Percentiles rank a stretch among this genome's conserved stretches.
Evolutionary conservation across 2,329 filamentous ascomycete genomes (phyloP).

Genomic region (Ceratocystis colombiana): DNA sequence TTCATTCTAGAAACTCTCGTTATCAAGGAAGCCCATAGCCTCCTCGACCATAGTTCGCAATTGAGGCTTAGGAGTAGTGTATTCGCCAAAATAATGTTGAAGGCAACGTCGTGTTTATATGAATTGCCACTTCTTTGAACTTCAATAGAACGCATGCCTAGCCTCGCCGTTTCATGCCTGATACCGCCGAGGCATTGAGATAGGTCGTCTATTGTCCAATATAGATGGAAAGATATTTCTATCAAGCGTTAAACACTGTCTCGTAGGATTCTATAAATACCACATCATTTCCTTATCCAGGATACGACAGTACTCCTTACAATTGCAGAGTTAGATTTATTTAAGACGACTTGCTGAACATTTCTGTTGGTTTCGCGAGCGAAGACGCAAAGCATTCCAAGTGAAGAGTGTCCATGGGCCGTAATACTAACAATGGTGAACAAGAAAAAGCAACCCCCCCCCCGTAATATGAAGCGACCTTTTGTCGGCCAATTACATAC

Average conservation of each 20-base stretch:
- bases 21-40: slow-evolving; percentile 18
- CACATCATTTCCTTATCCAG: slow-evolving; percentile 23
- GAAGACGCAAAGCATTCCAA: slow-evolving; percentile 25
- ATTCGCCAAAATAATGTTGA: slow-evolving; percentile 26
- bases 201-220: slow-evolving; percentile 25
- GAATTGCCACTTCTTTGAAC: slow-evolving; percentile 24
- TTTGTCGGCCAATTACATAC: too few species aligned
- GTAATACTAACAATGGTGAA: slow-evolving; percentile 22
- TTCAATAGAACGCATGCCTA: slow-evolving; percentile 25
- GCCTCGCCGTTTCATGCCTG: slow-evolving; percentile 21
- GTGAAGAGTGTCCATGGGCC: slow-evolving; percentile 24
- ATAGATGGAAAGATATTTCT: slow-evolving; percentile 21
- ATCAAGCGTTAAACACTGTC: slow-evolving; percentile 25
- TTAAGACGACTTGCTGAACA: slow-evolving; percentile 16
- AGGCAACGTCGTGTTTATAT: slow-evolving; percentile 15
- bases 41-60: slow-evolving; percentile 22
- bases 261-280: slow-evolving; percentile 26
- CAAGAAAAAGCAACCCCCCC: not conserved
- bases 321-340: not conserved
- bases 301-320: slow-evolving; percentile 17
- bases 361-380: slow-evolving; percentile 21
- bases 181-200: slow-evolving; percentile 17
- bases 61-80: slow-evolving; percentile 9
- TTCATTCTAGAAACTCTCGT: not conserved
- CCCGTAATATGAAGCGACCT: too few species aligned